Percentiles rank a stretch among this genome's conserved stretches.
These are phyloP conservation scores for Lagerstroemia speciosa DNA, from an alignment of 345 rosid species.

Conservation along the genomic window DNA sequence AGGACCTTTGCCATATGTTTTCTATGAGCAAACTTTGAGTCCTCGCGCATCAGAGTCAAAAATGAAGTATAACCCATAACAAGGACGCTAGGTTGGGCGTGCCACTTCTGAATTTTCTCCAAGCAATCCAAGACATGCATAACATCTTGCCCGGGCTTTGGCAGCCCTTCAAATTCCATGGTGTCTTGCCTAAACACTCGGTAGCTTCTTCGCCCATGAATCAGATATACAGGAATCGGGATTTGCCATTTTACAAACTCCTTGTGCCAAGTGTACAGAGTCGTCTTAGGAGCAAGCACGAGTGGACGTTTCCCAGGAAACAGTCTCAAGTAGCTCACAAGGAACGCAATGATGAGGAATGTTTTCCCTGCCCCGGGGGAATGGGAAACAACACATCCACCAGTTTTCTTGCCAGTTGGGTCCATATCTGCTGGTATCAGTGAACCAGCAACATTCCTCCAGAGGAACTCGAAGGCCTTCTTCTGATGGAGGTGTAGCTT, in stretches of 20 bases:
- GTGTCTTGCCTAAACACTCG: slow-evolving; percentile 36
- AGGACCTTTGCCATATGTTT: slow-evolving; percentile 77
- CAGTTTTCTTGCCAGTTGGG: slow-evolving; percentile 36
- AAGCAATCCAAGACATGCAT: slow-evolving; percentile 84
- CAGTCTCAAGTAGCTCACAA: slow-evolving; percentile 71
- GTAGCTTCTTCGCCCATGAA: slow-evolving; percentile 75
- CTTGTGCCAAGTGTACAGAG: slow-evolving; percentile 90
- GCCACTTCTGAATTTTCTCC: slow-evolving; percentile 92
- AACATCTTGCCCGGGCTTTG: slow-evolving; percentile 62
- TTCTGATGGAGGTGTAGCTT: slow-evolving; percentile 72
- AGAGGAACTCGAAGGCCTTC: slow-evolving; percentile 84
- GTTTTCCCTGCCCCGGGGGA: slow-evolving; percentile 96
- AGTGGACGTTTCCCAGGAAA: slow-evolving; percentile 81
- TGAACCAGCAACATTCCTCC: slow-evolving; percentile 78
- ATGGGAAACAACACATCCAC: slow-evolving; percentile 93
- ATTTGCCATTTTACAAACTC: slow-evolving; percentile 89
- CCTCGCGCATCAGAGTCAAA: slow-evolving; percentile 75
- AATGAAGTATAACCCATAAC: slow-evolving; percentile 98
- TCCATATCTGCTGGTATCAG: slow-evolving; percentile 52
- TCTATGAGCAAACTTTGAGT: slow-evolving; percentile 67
- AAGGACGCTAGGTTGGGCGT: slow-evolving; percentile 77
- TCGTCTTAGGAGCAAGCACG: slow-evolving; percentile 90
- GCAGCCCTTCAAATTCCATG: slow-evolving; percentile 35
- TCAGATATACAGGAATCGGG: slow-evolving; percentile 73
- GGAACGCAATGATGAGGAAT: slow-evolving; percentile 82